Evolutionary conservation across 768 basidiomycete genomes (phyloP), one percentile per base, ranked within the genome.

Genomic region (Arthromyces matolae): DNA sequence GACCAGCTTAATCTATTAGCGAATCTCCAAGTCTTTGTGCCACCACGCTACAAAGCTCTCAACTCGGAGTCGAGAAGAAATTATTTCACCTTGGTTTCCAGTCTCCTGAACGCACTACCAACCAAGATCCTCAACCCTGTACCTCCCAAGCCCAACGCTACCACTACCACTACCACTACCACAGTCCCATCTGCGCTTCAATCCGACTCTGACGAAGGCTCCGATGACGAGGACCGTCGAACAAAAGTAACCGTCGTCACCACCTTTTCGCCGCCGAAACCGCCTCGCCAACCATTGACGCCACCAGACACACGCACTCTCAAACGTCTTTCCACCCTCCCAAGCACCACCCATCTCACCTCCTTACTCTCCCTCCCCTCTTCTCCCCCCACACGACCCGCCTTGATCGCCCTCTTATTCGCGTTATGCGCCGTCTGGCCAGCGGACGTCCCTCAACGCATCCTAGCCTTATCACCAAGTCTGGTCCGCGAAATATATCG

Each of bases 401-500:
- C 75, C 5, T 61, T 93, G n/a, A 71, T 86, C 40, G 53, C 60
- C 1, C 80, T 86, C 60, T 61, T 90, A 13, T 63, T 84, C 14
- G 71, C 79, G 4, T 67, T 94, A 16, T 70, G 72, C 13, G 64
- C 69, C 0, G 74, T 80, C 2, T 92, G 86, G 77, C 79, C 87
- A 1, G 61, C 75, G 10, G 70, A 74, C 45, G 71, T 74, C 51
- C 80, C 84, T 44, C 24, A 33, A 9, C 65, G 70, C 12, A 67
- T 92, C 0, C 73, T 93, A 0, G 68, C 79, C 38, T 62, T 75
- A 5, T 73, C 76, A 4, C 77, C 82, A 0, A 78, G 84, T 0
- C 64, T 93, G 6, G 75, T 93, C 5, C 76, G 87, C 36, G 87
- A 91, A 60, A 65, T 93, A 24, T 94, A 84, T 60, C 71, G 89